Conservation (phyloP, 129 eudicot species). For the Escallonia herrerae region DNA sequence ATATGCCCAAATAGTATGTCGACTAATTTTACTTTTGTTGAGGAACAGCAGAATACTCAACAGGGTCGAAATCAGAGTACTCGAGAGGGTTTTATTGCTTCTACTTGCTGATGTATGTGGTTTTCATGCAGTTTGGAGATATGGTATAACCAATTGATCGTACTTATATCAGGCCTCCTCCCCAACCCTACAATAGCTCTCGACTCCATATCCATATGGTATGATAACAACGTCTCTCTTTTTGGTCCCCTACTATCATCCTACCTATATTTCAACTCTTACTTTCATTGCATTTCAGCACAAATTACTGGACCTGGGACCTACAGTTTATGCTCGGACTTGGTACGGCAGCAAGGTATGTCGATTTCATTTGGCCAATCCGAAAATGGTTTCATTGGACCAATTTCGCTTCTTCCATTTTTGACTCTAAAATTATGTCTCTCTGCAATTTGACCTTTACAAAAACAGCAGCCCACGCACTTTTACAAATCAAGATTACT, state of each 20-base stretch:
- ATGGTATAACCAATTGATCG: slow-evolving; percentile 31
- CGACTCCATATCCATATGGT: slow-evolving; percentile 33
- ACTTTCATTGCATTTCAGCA: slow-evolving; percentile 7
- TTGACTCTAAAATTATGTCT: too few relatives aligned
- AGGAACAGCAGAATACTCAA: too few relatives aligned
- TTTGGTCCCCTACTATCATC: too few relatives aligned
- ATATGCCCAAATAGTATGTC: too few relatives aligned
- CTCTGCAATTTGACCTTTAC: too few relatives aligned
- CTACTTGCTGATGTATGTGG: neutral
- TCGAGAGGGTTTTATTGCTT: neutral
- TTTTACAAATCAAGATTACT: neutral
- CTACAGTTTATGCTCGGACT: slow-evolving; percentile 31
- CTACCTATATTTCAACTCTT: neutral
- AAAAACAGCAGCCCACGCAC: too few relatives aligned
- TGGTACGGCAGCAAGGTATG: slow-evolving; percentile 35
- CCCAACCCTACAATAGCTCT: slow-evolving; percentile 26
- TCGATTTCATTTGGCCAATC: too few relatives aligned
- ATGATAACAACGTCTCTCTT: neutral
- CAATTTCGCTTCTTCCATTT: too few relatives aligned
- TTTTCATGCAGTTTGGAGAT: slow-evolving; percentile 27
- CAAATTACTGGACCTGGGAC: slow-evolving; percentile 36
- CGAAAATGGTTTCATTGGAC: too few relatives aligned
- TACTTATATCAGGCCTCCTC: slow-evolving; percentile 34
- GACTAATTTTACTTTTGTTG: too few relatives aligned
- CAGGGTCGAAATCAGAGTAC: too few relatives aligned